phyloP scores from a whole-genome alignment of 2,329 filamentous ascomycete genomes.

The Colletotrichum shisoi region DNA sequence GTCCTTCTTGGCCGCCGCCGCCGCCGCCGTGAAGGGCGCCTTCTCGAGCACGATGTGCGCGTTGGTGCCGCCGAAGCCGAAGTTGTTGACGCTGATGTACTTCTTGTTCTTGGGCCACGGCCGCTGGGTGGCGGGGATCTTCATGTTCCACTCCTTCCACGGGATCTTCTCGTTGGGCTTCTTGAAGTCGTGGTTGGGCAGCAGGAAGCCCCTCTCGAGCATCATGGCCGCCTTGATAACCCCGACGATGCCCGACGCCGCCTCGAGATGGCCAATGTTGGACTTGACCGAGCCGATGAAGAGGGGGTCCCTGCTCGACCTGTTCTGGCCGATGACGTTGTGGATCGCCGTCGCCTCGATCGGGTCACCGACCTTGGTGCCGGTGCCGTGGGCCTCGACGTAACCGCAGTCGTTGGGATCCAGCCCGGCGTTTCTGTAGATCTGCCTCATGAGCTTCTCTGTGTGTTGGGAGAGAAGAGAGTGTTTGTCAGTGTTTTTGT shows the following conservation, averaged over 20 bases:
- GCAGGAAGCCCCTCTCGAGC: constrained; percentile 59
- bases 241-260: constrained; percentile 59
- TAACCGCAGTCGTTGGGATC: constrained; percentile 43
- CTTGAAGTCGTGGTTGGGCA: constrained; percentile 61
- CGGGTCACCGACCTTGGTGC: constrained; percentile 64
- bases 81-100: constrained; percentile 59
- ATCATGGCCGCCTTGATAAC: constrained; percentile 62
- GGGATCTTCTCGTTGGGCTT: constrained; percentile 59
- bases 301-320: constrained; percentile 46
- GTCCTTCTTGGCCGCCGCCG: constrained; percentile 20
- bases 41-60: constrained; percentile 54
- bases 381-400: constrained; percentile 65
- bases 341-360: constrained; percentile 61
- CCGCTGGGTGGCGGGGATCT: constrained; percentile 54
- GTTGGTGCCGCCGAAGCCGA: constrained; percentile 58
- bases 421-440: constrained; percentile 48
- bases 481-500: constrained; percentile 37
- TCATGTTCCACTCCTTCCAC: constrained; percentile 60
- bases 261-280: constrained; percentile 62
- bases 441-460: constrained; percentile 53
- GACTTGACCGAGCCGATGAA: constrained; percentile 60
- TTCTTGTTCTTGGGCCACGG: constrained; percentile 60
- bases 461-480: background rate
- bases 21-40: constrained; percentile 46
- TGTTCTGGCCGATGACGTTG: constrained; percentile 51